Evolutionary conservation across 2,329 filamentous ascomycete genomes (phyloP).

Genomic region (Reticulascus tulasneorum): DNA sequence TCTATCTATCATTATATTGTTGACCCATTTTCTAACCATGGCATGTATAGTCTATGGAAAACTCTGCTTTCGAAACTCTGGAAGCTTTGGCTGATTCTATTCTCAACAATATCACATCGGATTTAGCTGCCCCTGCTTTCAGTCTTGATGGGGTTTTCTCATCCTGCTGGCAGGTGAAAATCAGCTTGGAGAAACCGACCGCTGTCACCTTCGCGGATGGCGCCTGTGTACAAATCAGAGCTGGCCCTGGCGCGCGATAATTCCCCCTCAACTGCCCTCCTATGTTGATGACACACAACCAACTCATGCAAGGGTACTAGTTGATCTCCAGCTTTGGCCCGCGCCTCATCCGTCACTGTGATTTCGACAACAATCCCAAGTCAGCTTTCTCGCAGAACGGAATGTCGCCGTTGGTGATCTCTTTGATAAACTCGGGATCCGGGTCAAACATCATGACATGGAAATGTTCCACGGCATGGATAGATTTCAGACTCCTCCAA

Average conservation of each 20-base stretch:
- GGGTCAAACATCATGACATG: slow-evolving; percentile 87
- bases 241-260: background rate
- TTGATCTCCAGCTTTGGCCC: too few species aligned
- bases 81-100: slow-evolving; percentile 54
- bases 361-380: too few species aligned
- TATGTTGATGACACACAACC: too few species aligned
- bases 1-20: slow-evolving; percentile 6
- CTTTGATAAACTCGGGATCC: slow-evolving; percentile 62
- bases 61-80: slow-evolving; percentile 58
- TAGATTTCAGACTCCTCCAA: slow-evolving; percentile 78
- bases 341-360: too few species aligned
- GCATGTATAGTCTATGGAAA: slow-evolving; percentile 43
- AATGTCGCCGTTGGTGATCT: slow-evolving; percentile 71
- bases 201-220: slow-evolving; percentile 71
- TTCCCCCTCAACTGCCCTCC: too few species aligned
- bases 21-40: background rate
- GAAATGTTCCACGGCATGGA: slow-evolving; percentile 87
- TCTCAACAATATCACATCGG: slow-evolving; percentile 40
- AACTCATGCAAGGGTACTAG: too few species aligned
- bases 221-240: slow-evolving; percentile 56
- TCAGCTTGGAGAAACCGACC: slow-evolving; percentile 67
- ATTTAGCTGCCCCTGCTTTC: slow-evolving; percentile 25
- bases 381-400: slow-evolving; percentile 51
- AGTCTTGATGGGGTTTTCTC: too few species aligned
- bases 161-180: slow-evolving; percentile 48